Evolutionary conservation across 345 rosid species (phyloP).

Genomic region (Linum usitatissimum): DNA sequence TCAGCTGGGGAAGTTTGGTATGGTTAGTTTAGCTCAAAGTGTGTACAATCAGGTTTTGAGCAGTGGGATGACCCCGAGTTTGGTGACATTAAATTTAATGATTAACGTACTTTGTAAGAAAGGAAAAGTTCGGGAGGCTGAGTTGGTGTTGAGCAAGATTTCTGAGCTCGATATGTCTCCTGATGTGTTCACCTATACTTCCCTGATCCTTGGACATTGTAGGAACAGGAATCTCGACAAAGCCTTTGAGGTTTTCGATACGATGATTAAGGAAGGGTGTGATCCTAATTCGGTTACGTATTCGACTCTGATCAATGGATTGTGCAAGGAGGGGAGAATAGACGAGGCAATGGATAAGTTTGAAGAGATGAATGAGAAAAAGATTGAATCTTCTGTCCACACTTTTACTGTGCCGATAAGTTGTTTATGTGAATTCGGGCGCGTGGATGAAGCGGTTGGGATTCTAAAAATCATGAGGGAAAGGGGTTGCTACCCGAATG

Average conservation of each 20-base stretch:
- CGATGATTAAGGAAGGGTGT: conserved; percentile 47
- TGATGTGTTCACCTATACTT: conserved; percentile 44
- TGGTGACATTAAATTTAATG: conserved; percentile 47
- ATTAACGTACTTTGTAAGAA: conserved; percentile 44
- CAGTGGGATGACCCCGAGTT: conserved; percentile 41
- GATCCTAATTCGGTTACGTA: conserved; percentile 51
- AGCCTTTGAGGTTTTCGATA: conserved; percentile 41
- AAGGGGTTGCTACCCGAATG: conserved; percentile 38
- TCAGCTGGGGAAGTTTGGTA: conserved; percentile 44
- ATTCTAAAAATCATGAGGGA: conserved; percentile 36
- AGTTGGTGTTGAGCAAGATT: conserved; percentile 36
- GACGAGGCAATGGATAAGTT: conserved; percentile 46
- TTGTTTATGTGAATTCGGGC: conserved; percentile 39
- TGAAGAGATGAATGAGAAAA: conserved; percentile 41
- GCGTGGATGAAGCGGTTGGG: conserved; percentile 37
- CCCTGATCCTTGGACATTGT: conserved; percentile 59
- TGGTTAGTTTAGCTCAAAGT: conserved; percentile 37
- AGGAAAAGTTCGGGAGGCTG: conserved; percentile 44
- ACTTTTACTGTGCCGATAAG: conserved; percentile 44
- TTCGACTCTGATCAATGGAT: conserved; percentile 43
- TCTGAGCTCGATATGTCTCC: conserved; percentile 37
- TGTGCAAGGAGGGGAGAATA: conserved; percentile 43
- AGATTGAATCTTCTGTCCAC: conserved; percentile 40
- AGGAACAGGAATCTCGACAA: conserved; percentile 34
- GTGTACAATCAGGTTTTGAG: conserved; percentile 31